Base-by-base conservation (phyloP, 108 stramenopile species). In the Fragilaria crotonensis region DNA sequence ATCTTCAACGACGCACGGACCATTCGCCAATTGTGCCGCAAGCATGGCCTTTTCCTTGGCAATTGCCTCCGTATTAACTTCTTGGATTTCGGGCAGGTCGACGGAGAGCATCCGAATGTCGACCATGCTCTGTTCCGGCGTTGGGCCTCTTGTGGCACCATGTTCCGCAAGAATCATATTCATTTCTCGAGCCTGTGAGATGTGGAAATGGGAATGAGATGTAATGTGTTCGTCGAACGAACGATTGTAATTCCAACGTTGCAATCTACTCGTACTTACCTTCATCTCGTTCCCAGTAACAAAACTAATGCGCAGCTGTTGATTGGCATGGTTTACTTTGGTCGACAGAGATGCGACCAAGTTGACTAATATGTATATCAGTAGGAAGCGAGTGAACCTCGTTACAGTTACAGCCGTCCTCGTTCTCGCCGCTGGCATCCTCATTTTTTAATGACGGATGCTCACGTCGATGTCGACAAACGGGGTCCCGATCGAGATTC, bases 1-100 rank as follows among this genome's bases (percentile, higher is more conserved):
- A 80, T 99, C 99, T 71, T 99, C 99, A 0, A 96, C 94, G 25
- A 99, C 73, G 63, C 85, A 87, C 1, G 93, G 87, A 19, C 93
- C 93, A 23, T 71, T 71, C 0, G 89, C 89, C 27, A 94, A 55
- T 50, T 94, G 93, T 1, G 93, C 78, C 25, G 76, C 93, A 23
- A 84, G 83, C n/a, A 87, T 71, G 30, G 84, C 92, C 66, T 93
- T 93, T 53, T 84, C 84, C 50, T 89, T 89, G 26, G 91, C 91
- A 63, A 93, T 84, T 17, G 81, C 87, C 59, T 81, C 78, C 23
- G 89, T 87, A 44, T 81, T 74, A 1, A 87, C 84, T 73, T 94
- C 84, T 84, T 94, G 93, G 44, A 90, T 84, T 72, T 94, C 93
- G 9, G 93, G 93, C 33, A 94, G 66, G 68, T 94, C 91, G 22